Evolutionary conservation across 2,329 filamentous ascomycete species (phyloP).

Genomic region (Arthrinium phaeospermum): DNA sequence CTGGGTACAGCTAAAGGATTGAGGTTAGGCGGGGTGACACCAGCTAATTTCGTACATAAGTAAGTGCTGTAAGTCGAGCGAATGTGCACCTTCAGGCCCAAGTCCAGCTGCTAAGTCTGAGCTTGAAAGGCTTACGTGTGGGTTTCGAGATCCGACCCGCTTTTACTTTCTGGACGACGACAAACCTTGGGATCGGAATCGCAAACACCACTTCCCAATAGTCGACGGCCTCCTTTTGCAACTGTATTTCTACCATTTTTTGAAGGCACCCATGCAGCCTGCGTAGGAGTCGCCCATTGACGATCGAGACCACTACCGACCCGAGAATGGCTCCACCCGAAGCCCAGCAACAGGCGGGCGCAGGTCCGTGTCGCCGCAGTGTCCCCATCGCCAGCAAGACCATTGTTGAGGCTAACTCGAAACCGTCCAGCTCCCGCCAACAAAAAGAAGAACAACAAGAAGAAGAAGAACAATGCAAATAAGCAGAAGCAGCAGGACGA

Average conservation of each 20-base stretch:
- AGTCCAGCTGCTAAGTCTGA: conserved; percentile 17
- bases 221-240: background rate
- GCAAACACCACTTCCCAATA: conserved; percentile 12
- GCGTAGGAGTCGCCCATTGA: background rate
- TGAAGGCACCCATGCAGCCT: background rate
- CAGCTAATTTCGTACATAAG: conserved; percentile 3
- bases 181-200: conserved; percentile 11
- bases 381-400: conserved; percentile 17
- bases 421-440: conserved; percentile 39
- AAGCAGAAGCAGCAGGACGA: conserved; percentile 25
- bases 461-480: conserved; percentile 56
- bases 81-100: background rate
- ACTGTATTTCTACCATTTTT: background rate
- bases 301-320: conserved; percentile 9
- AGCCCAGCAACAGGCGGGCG: conserved; percentile 35
- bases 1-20: background rate
- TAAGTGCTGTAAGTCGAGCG: conserved; percentile 1
- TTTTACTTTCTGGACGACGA: conserved; percentile 17
- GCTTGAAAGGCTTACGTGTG: conserved; percentile 32
- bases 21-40: conserved; percentile 6
- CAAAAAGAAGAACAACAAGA: conserved; percentile 65
- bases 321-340: conserved; percentile 40
- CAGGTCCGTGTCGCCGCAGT: conserved; percentile 33
- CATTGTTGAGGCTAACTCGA: conserved; percentile 17
- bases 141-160: conserved; percentile 23